These are phyloP conservation scores for Curvularia hawaiiensis DNA, from an alignment of 2,329 filamentous ascomycete genomes.

Conservation along the genomic window DNA sequence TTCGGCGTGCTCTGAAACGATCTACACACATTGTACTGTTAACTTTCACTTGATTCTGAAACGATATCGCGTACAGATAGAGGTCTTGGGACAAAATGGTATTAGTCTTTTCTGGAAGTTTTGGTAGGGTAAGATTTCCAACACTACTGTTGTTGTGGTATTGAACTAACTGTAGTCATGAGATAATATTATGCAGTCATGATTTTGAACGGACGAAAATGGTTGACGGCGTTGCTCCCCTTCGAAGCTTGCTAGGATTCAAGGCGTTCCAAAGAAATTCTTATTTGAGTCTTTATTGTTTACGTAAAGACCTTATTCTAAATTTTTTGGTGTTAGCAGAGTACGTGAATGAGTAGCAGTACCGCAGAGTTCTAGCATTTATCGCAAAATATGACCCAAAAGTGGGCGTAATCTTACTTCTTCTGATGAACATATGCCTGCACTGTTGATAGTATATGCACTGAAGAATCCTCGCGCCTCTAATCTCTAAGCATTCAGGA, in stretches of 20 bases:
- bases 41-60: neutral
- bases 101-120: neutral
- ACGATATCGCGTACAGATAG: too few relatives aligned
- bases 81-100: neutral
- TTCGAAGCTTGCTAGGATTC: neutral
- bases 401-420: neutral
- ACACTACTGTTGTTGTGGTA: too few relatives aligned
- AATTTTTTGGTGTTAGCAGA: neutral
- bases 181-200: too few relatives aligned
- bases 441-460: neutral
- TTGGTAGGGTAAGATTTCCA: too few relatives aligned
- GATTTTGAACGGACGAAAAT: neutral
- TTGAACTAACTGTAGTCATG: too few relatives aligned
- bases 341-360: neutral
- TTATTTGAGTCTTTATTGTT: neutral
- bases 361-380: neutral
- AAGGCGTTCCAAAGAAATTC: neutral
- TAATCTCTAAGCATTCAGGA: neutral
- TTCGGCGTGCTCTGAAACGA: neutral
- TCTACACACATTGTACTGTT: neutral
- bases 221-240: neutral
- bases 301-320: neutral
- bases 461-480: neutral
- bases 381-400: neutral
- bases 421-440: neutral